phyloP scores from a whole-genome alignment of 495 filamentous ascomycete genomes.

The Oleoguttula mirabilis region DNA sequence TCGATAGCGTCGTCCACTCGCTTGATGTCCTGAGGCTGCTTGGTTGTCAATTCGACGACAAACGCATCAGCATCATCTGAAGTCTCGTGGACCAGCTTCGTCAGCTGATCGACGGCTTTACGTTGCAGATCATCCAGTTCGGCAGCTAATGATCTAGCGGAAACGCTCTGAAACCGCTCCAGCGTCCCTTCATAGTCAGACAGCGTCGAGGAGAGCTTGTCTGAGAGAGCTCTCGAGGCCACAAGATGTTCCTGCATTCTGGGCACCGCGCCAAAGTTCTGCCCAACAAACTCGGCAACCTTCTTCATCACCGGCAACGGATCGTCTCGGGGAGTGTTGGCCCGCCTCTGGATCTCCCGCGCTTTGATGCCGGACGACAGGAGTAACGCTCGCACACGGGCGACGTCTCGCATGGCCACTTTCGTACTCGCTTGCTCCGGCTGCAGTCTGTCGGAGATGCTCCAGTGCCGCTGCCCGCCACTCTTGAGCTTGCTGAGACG shows the following conservation, averaged over 20 bases:
- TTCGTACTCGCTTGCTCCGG: conserved; percentile 27
- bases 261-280: conserved; percentile 32
- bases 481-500: neutral
- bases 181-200: conserved; percentile 43
- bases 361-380: conserved; percentile 79
- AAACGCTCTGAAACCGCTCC: conserved; percentile 38
- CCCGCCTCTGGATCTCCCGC: conserved; percentile 57
- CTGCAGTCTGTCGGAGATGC: conserved; percentile 48
- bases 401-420: conserved; percentile 55
- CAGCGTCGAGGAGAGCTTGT: conserved; percentile 43
- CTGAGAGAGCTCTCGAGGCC: conserved; percentile 51
- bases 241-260: conserved; percentile 53
- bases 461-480: conserved; percentile 44
- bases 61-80: conserved; percentile 69
- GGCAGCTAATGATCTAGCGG: conserved; percentile 34
- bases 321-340: conserved; percentile 32
- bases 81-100: conserved; percentile 47
- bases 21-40: conserved; percentile 64
- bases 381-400: conserved; percentile 58
- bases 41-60: conserved; percentile 58
- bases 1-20: conserved; percentile 66
- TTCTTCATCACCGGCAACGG: conserved; percentile 32
- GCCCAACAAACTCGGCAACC: conserved; percentile 31
- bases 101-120: conserved; percentile 44
- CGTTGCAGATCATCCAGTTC: conserved; percentile 40